These are phyloP conservation scores for Trametes cubensis DNA, from an alignment of 768 basidiomycete genomes.

Conservation along the genomic window DNA sequence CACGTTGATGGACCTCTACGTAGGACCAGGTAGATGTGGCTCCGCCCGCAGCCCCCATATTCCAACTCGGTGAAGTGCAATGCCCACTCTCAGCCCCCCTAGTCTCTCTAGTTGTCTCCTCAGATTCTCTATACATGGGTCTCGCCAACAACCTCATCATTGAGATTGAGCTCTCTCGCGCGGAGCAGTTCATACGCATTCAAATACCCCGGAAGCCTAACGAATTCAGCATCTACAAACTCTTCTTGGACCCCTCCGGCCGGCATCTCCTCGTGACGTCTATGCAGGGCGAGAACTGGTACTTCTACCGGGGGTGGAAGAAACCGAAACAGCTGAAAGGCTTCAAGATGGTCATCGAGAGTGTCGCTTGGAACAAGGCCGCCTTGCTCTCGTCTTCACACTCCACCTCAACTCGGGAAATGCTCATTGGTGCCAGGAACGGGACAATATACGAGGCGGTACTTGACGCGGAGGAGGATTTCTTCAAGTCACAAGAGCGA, in stretches of 20 bases:
- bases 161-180: constrained; percentile 85
- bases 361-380: constrained; percentile 87
- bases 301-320: constrained; percentile 79
- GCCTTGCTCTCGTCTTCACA: constrained; percentile 64
- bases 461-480: constrained; percentile 87
- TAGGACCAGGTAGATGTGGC: constrained; percentile 29
- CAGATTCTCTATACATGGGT: constrained; percentile 86
- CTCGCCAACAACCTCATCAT: constrained; percentile 75
- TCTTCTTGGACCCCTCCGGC: constrained; percentile 93
- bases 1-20: background rate
- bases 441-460: constrained; percentile 89
- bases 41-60: constrained; percentile 58
- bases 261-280: constrained; percentile 89
- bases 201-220: constrained; percentile 71
- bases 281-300: constrained; percentile 90
- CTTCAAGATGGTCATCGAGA: constrained; percentile 87
- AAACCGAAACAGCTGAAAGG: constrained; percentile 78
- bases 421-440: constrained; percentile 83
- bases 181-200: constrained; percentile 85
- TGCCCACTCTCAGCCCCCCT: constrained; percentile 86
- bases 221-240: constrained; percentile 77
- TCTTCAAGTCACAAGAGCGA: constrained; percentile 88
- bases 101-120: constrained; percentile 79
- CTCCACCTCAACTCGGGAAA: constrained; percentile 77
- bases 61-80: constrained; percentile 88